Evolutionary conservation across 2,329 filamentous ascomycete genomes (phyloP).

Genomic region (Fusarium zealandicum): DNA sequence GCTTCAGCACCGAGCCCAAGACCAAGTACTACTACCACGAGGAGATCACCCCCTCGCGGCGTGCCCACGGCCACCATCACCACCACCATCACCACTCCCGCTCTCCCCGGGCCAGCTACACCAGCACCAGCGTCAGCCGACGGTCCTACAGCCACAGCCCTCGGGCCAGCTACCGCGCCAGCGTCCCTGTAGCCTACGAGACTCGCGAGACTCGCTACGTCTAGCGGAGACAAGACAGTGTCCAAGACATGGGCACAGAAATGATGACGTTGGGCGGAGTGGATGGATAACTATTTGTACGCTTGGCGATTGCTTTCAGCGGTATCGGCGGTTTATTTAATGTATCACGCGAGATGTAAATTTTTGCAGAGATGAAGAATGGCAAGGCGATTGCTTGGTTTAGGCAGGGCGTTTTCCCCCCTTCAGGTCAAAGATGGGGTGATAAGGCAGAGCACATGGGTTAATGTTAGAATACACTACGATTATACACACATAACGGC

Average conservation of each 20-base stretch:
- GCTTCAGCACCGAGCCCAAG: slow-evolving; percentile 54
- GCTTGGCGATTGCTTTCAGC: slow-evolving; percentile 24
- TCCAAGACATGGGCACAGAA: not conserved
- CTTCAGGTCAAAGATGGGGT: not conserved
- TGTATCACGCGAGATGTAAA: slow-evolving; percentile 14
- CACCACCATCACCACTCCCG: slow-evolving; percentile 44
- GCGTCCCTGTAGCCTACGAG: slow-evolving; percentile 44
- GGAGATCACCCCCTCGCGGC: slow-evolving; percentile 58
- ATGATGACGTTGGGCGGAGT: slow-evolving; percentile 24
- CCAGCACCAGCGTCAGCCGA: slow-evolving; percentile 50
- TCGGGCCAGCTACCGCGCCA: slow-evolving; percentile 53
- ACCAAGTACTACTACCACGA: slow-evolving; percentile 64
- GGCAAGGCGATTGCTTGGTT: slow-evolving; percentile 6
- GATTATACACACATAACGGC: not conserved
- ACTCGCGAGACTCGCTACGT: slow-evolving; percentile 18
- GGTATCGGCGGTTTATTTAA: slow-evolving; percentile 24
- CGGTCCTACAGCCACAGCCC: slow-evolving; percentile 51
- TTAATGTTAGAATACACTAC: slow-evolving; percentile 1
- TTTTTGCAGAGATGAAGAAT: slow-evolving; percentile 12
- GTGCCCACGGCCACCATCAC: slow-evolving; percentile 47
- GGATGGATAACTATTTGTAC: not conserved
- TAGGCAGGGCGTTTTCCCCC: slow-evolving; percentile 22
- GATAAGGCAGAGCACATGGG: slow-evolving; percentile 2
- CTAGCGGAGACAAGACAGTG: slow-evolving; percentile 6
- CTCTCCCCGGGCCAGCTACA: slow-evolving; percentile 54